Evolutionary conservation across 129 eudicot species (phyloP).

Genomic region (Saussurea involucrata): DNA sequence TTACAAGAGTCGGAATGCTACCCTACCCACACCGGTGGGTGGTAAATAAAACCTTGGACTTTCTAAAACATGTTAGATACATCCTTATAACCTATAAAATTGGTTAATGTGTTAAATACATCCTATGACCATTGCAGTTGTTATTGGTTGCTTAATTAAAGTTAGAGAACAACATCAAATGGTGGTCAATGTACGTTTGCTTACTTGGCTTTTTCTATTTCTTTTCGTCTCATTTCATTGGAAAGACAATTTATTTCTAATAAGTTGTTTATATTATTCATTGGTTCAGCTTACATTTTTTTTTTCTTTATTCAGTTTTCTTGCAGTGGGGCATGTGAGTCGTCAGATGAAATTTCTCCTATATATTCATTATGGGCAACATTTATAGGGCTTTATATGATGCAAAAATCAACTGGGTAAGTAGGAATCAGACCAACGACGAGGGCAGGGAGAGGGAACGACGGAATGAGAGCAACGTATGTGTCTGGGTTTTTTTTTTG

Average conservation of each 20-base stretch:
- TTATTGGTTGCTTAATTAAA: constrained; percentile 83
- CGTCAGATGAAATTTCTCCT: constrained; percentile 94
- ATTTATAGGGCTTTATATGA: constrained; percentile 93
- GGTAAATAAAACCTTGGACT: too few relatives aligned
- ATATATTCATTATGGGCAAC: constrained; percentile 98
- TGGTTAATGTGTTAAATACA: too few relatives aligned
- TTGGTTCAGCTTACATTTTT: background rate
- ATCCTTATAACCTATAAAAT: too few relatives aligned
- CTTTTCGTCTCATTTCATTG: constrained; percentile 95
- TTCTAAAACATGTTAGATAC: too few relatives aligned
- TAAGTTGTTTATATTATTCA: background rate
- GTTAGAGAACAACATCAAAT: constrained; percentile 82
- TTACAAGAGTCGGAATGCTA: background rate
- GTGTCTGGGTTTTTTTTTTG: too few relatives aligned
- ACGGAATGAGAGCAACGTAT: too few relatives aligned
- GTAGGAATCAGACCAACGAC: too few relatives aligned
- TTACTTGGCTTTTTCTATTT: constrained; percentile 94
- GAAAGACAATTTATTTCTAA: constrained; percentile 51
- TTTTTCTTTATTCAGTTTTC: constrained; percentile 46
- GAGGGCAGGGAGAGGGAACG: too few relatives aligned
- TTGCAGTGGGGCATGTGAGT: constrained; percentile 78
- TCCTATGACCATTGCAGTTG: too few relatives aligned
- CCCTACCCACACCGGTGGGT: background rate
- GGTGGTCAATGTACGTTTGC: constrained; percentile 99
- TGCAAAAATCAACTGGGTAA: constrained; percentile 97